phyloP scores from a whole-genome alignment of 768 basidiomycete genomes.

The Boletellus ananiceps region DNA sequence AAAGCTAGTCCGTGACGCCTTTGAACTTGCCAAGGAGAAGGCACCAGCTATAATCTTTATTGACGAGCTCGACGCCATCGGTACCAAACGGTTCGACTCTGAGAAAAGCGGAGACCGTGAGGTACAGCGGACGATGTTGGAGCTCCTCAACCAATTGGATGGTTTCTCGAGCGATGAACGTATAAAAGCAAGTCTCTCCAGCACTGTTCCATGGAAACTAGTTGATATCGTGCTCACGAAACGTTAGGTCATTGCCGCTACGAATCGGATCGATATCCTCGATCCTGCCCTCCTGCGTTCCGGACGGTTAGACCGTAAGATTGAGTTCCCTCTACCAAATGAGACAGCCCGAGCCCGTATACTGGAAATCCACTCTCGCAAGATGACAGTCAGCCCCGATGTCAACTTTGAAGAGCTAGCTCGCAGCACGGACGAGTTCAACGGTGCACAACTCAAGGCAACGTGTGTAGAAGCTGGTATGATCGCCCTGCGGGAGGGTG shows the following conservation, averaged over 20 bases:
- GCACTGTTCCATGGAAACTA: background rate
- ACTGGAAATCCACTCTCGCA: conserved; percentile 93
- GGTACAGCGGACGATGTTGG: conserved; percentile 99
- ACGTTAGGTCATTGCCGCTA: conserved; percentile 90
- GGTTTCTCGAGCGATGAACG: conserved; percentile 96
- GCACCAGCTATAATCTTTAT: conserved; percentile 99
- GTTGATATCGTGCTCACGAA: conserved; percentile 5
- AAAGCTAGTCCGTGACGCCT: conserved; percentile 96
- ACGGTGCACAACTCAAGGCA: conserved; percentile 94
- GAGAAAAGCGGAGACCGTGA: conserved; percentile 99
- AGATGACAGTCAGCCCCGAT: conserved; percentile 83
- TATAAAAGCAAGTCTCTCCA: conserved; percentile 68
- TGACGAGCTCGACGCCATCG: conserved; percentile 97
- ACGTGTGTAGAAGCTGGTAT: conserved; percentile 99
- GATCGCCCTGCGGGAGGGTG: conserved; percentile 94
- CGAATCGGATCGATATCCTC: conserved; percentile 97
- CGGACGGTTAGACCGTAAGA: conserved; percentile 95
- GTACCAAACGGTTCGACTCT: conserved; percentile 96
- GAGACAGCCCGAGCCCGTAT: conserved; percentile 96
- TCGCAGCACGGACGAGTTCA: conserved; percentile 96
- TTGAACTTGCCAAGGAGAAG: conserved; percentile 97
- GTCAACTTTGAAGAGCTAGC: conserved; percentile 98
- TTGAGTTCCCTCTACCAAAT: conserved; percentile 96
- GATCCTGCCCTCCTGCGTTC: conserved; percentile 98
- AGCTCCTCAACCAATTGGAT: conserved; percentile 95